Evolutionary conservation across 1,284 basidiomycete species (phyloP), one percentile per base, ranked within the genome.

Genomic region (Sporisorium iseilematis-ciliati): DNA sequence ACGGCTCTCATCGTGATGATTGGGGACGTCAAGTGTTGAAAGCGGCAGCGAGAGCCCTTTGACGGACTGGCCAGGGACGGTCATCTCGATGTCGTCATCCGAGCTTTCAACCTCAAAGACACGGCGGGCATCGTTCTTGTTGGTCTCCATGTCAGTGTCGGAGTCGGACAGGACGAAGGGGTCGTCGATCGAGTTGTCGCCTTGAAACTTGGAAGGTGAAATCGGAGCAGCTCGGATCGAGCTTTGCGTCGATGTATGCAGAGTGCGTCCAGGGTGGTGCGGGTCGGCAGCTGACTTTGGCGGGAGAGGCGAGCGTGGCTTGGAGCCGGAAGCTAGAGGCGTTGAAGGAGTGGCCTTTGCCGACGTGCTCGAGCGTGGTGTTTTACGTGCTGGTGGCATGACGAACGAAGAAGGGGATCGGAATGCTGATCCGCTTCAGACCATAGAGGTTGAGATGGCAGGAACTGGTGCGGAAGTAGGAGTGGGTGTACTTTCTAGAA

Each of bases 151-250:
- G n/a, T 61, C 57, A 41, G 40, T 38, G 23, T 66, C 63, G 29
- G 48, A 63, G 52, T 66, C 69, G 18, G 60, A 57, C 8, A 73
- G n/a, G 16, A 64, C 41, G 29, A 67, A 65, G 7, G 61, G 52
- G 7, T 63, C 48, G 48, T 58, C 56, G 11, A 20, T 53, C 42
- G 57, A 55, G 21, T 20, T 56, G 25, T 40, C 46, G 26, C 16
- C 49, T 10, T 51, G 33, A n/a, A 29, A 10, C 10, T 49, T 26
- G 12, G 26, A 46, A 14, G 65, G 29, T 7, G 51, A 45, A 6
- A 33, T 48, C 16, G 35, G 38, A 31, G n/a, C 29, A 33, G 14
- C 20, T 40, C 33, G 31, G 12, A 8, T 29, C 18, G 8, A 18
- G 4, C 23, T 33, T 25, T 48, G 51, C 26, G 18, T 35, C 18